Base-by-base conservation (phyloP, 2,329 filamentous ascomycete genomes). In the Colletotrichum orchidophilum region DNA sequence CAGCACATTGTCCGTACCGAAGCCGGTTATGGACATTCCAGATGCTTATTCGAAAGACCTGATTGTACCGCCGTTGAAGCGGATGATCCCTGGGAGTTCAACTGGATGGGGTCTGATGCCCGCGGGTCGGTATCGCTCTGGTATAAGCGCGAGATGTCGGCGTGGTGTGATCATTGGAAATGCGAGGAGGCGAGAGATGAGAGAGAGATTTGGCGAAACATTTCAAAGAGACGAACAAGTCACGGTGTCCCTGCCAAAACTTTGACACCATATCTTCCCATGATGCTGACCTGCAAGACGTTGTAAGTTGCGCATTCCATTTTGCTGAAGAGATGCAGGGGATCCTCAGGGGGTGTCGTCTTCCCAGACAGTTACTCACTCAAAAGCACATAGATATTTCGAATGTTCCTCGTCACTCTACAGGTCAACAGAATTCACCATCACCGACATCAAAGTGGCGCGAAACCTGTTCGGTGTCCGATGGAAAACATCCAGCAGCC, bases 121-220 rank as follows among this genome's bases (percentile, higher is more conserved):
- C 39, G 63, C 9, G 68, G 68, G 3, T 24, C 63, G 31, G 57
- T 50, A 5, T 64, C 68, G 4, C 18, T 68, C 4, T 68, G 68
- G 68, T 67, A 57, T 6, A 63, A 62, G 50, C 68, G 68, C 5
- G 64, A 71, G 58, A 71, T 63, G 52, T 71, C 68, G 31, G 53
- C 50, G 0, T 71, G 68, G 64, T 67, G 68, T 9, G 68, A 71
- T 35, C 68, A 68, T 31, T 71, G 63, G 68, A 67, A 50, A 53
- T 71, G 63, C n/a, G 58, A 71, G 8, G 68, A 68, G 31, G 58
- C 63, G n/a, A 53, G 57, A 9, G 63, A 68, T 9, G 57, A 67
- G 27, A 52, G 46, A 3, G 57, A 67, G 31, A 63, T 63, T 6
- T 71, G 63, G 68, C 58, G 52, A 18, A 31, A 39, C 4, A 58